Evolutionary conservation across 1,284 basidiomycete genomes (phyloP), one percentile per base, ranked within the genome.

Genomic region (Testicularia cyperi): DNA sequence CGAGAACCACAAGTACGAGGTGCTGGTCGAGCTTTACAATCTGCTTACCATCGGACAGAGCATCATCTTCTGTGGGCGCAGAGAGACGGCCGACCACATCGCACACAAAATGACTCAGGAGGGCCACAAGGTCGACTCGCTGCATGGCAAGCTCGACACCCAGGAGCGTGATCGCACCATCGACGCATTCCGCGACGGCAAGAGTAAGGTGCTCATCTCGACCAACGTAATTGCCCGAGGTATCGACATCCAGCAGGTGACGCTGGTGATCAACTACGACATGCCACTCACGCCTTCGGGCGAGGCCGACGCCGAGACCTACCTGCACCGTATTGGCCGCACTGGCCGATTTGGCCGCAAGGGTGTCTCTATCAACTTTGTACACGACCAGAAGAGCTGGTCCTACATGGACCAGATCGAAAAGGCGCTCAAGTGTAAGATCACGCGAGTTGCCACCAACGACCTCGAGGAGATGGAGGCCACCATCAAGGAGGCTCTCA

Each of bases 211-310:
- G 29, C 81, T 99, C 61, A 98, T 99, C 77, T 96, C 95, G 41
- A 99, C 95, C 42, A 98, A 99, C 78, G 95, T 99, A 68, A 88
- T 98, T 64, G 92, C 95, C 8, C 86, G 95, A 26, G 95, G 95
- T 34, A 98, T 99, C 80, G 95, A 99, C 75, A 96, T 99, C 70
- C 83, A 91, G 62, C 94, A 97, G 80, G 95, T 99, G 63, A 98
- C 97, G 80, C 48, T 74, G 29, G 74, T 76, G 28, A 74, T 76
- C 65, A 97, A 98, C 80, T 99, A 98, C 77, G 95, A 99, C 78
- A 83, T 98, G 39, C 95, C 95, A 1, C 81, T 64, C 83, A 70
- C 72, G 13, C 78, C 79, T 18, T 76, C 78, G 19, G 80, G 80
- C 77, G 60, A 76, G 53, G 90, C 92, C 0, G 95, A 99, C 77